Base-by-base conservation (phyloP, 2,329 filamentous ascomycete species). In the Ophiostoma perfectum region DNA sequence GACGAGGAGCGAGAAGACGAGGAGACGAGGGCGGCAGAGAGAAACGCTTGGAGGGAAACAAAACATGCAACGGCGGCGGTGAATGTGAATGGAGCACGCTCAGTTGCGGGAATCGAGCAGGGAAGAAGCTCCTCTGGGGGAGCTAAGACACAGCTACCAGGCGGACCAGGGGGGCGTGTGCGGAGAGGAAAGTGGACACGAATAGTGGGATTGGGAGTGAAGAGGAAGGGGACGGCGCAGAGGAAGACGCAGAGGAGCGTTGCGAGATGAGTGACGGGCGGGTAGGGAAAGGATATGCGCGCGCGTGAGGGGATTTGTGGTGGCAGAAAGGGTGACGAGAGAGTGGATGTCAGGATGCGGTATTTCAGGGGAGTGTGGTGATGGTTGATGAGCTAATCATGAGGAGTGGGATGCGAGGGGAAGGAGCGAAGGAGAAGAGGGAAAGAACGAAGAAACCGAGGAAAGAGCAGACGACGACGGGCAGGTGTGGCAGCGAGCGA, bases 61-160 rank as follows among this genome's bases (percentile, higher is more conserved):
- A 63, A 63, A 63, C 60, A 63, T 42, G 60, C 60, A 63, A 42
- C 60, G 12, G 60, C 60, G 39, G 60, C 60, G 60, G 60, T 63
- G 60, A 63, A 63, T 42, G 58, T 63, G 60, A 63, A 12, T 63
- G 39, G 39, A 63, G 60, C 60, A 63, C 60, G 16, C 60, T 63
- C 18, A 42, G 60, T 39, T 6, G 60, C 60, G 39, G 60, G 60
- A 63, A 41, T 41, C 60, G 16, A 63, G 60, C 60, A 63, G 60
- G 60, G 60, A 42, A 63, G 60, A 42, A 18, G 60, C 60, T 63
- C 60, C 60, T 63, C 39, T n/a, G 60, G 39, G 60, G 16, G 7
- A 63, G 60, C 60, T 63, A 63, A 42, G 58, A 42, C 58, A 63
- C 39, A 63, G 60, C 60, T 63, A 42, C 60, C 14, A 39, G 27